Conservation (phyloP, 202 grass and related monocot genomes). For the Carex arenaria region DNA sequence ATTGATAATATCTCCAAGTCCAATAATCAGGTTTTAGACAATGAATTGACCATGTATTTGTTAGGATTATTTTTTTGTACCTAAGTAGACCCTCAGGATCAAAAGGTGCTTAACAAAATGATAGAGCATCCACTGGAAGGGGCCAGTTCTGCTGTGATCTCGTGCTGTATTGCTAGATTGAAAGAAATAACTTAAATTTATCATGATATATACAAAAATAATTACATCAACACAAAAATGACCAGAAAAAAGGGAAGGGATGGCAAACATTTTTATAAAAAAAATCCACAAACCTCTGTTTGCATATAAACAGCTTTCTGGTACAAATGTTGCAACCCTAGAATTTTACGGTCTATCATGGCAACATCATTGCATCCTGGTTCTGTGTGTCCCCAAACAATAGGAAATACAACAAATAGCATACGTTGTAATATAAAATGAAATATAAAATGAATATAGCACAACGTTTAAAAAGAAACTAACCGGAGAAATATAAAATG, state of each 20-base stretch:
- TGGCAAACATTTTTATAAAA: neutral
- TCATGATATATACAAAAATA: neutral
- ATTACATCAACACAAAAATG: neutral
- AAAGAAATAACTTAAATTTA: neutral
- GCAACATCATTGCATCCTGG: constrained; percentile 70
- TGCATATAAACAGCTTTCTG: constrained; percentile 49
- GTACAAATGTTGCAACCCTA: constrained; percentile 68
- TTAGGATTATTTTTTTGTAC: constrained; percentile 22
- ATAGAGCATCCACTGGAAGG: constrained; percentile 62
- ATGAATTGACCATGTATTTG: neutral
- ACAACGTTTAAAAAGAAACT: too few relatives aligned
- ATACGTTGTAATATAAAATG: neutral
- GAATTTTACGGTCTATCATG: constrained; percentile 51
- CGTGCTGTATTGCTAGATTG: constrained; percentile 84
- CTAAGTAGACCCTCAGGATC: constrained; percentile 83
- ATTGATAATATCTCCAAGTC: too few relatives aligned
- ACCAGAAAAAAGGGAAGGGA: neutral
- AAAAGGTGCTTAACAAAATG: constrained; percentile 82
- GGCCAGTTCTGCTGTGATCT: constrained; percentile 77
- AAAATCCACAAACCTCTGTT: constrained; percentile 31
- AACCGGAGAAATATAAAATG: too few relatives aligned
- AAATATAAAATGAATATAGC: too few relatives aligned
- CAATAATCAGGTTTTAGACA: too few relatives aligned
- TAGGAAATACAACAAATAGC: neutral
- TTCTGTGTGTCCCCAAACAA: constrained; percentile 44